Conservation (phyloP, 805 yeast genomes). For the Lachancea dasiensis region DNA sequence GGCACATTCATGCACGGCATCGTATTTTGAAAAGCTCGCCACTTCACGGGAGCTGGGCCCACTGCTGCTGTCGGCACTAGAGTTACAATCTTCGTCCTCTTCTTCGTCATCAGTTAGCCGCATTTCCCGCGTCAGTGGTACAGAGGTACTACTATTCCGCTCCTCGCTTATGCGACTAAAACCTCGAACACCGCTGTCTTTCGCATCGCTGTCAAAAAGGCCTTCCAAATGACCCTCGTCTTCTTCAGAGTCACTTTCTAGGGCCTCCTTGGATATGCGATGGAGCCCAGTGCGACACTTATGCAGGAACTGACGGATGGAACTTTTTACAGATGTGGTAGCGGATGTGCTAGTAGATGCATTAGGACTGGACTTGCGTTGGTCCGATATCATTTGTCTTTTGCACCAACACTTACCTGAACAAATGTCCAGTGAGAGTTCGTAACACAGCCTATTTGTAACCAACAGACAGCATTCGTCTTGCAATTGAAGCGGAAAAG, state of each 20-base stretch:
- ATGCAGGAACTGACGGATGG: slow-evolving; percentile 4
- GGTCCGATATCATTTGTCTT: too few relatives aligned
- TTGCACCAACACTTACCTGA: too few relatives aligned
- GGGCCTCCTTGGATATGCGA: slow-evolving; percentile 9
- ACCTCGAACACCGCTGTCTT: neutral
- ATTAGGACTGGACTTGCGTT: too few relatives aligned
- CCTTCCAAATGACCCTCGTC: slow-evolving; percentile 34
- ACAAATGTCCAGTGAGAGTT: too few relatives aligned
- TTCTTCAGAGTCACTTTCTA: slow-evolving; percentile 10
- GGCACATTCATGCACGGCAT: slow-evolving; percentile 30
- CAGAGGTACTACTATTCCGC: slow-evolving; percentile 8
- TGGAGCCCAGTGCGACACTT: slow-evolving; percentile 6
- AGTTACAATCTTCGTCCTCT: slow-evolving; percentile 3
- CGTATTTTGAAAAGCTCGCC: slow-evolving; percentile 27
- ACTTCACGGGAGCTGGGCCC: slow-evolving; percentile 11
- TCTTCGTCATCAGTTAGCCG: slow-evolving; percentile 24
- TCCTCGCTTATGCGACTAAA: slow-evolving; percentile 5
- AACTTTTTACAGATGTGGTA: neutral
- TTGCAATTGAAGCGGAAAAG: neutral
- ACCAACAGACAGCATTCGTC: neutral
- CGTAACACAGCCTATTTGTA: too few relatives aligned
- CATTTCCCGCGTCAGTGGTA: slow-evolving; percentile 16
- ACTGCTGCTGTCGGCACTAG: slow-evolving; percentile 14
- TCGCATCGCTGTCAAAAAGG: slow-evolving; percentile 33
- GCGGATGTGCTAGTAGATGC: too few relatives aligned